Percentiles rank a stretch among this genome's conserved stretches.
phyloP scores from a whole-genome alignment of 257 asterid species.

The Solanum virginianum region DNA sequence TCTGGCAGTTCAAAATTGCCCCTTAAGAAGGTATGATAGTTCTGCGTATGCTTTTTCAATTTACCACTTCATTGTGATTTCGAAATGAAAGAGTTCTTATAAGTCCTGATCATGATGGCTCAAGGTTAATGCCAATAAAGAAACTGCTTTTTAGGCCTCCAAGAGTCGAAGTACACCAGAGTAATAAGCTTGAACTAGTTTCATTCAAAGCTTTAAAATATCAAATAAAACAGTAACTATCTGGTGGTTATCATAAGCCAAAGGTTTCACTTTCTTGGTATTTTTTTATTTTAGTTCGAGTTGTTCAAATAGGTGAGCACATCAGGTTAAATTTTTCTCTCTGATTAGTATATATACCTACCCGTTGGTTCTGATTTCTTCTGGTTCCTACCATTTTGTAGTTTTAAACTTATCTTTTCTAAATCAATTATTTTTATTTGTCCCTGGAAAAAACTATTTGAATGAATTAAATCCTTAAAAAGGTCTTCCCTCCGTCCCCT shows the following conservation, averaged over 20 bases:
- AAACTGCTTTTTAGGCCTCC: neutral
- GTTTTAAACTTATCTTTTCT: neutral
- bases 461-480: too few relatives aligned
- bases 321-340: neutral
- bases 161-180: neutral
- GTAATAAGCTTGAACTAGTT: neutral
- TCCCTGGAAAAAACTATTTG: too few relatives aligned
- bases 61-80: neutral
- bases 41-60: neutral
- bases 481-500: too few relatives aligned
- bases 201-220: neutral
- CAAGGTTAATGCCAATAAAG: neutral
- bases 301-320: neutral
- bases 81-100: neutral
- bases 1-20: conserved; percentile 26
- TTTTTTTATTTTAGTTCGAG: neutral
- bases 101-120: neutral
- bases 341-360: neutral
- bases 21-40: conserved; percentile 37
- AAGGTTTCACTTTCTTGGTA: neutral
- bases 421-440: too few relatives aligned
- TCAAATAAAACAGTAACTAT: neutral
- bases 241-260: neutral
- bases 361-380: neutral
- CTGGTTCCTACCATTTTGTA: too few relatives aligned